Evolutionary conservation across 805 yeast species (phyloP), one percentile per base, ranked within the genome.

Genomic region (Kazachstania kunashirensis): DNA sequence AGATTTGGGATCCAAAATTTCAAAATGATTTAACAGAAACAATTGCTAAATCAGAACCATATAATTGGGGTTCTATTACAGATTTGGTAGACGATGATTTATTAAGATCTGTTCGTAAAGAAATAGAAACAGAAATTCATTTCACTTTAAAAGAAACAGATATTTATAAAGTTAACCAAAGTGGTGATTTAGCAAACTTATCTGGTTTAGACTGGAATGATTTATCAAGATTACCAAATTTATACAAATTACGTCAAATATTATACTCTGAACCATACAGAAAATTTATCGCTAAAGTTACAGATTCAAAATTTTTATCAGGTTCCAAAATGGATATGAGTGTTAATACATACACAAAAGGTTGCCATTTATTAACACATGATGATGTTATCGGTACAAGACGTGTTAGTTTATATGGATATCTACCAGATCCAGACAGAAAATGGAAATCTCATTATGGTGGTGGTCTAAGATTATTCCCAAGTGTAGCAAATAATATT

Each of bases 311-410:
- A 0, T 82, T 84, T 43, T 62, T 92, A 31, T 82, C 95, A 46
- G 96, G 96, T n/a, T 49, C 70, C 27, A 84, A 85, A 56, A 86
- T 94, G 25, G 99, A 92, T 55, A 79, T 92, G 78, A 79, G 94
- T 42, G 75, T 92, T 47, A 89, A 92, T 54, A 79, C 94, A 3
- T 92, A 92, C 57, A 79, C 81, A 33, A 83, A 84, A 50, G 94
- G 96, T 2, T 92, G 97, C 53, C 99, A 92, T 61, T 65, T 92
- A 39, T 66, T 92, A 44, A 85, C 95, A 4, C 99, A 92, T 56
- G 99, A 92, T 61, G 99, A 92, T 57, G 98, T 92, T 23, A 92
- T 92, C 55, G 98, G 97, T 1, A 79, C 95, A 1, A 69, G 99
- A 55, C 68, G 96, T 40, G 88, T 92, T 21, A 83, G 95, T 48